Evolutionary conservation across 345 rosid genomes (phyloP).

Genomic region (Theobroma cacao): DNA sequence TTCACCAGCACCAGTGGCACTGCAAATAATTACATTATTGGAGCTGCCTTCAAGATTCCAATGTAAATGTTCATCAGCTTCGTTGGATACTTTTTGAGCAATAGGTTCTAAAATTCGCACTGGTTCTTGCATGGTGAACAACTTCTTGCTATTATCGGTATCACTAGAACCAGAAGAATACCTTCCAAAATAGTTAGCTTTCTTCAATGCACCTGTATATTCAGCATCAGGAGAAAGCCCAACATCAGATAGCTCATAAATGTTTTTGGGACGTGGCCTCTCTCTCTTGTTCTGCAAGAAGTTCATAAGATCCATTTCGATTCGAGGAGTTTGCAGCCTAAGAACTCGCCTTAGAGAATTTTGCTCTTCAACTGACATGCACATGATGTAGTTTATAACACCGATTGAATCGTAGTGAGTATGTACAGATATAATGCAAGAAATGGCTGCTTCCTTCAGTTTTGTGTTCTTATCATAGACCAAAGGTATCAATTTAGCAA

Average conservation of each 20-base stretch:
- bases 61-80: slow-evolving; percentile 57
- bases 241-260: slow-evolving; percentile 76
- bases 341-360: slow-evolving; percentile 88
- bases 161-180: slow-evolving; percentile 76
- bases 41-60: slow-evolving; percentile 53
- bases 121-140: slow-evolving; percentile 69
- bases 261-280: slow-evolving; percentile 73
- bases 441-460: slow-evolving; percentile 88
- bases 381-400: slow-evolving; percentile 85
- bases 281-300: slow-evolving; percentile 93
- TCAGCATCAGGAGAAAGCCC: slow-evolving; percentile 94
- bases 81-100: slow-evolving; percentile 53
- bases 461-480: slow-evolving; percentile 90
- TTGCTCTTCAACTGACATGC: slow-evolving; percentile 94
- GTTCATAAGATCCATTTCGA: slow-evolving; percentile 95
- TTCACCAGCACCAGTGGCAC: slow-evolving; percentile 38
- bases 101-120: slow-evolving; percentile 33
- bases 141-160: slow-evolving; percentile 70
- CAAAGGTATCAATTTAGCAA: slow-evolving; percentile 85
- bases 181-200: slow-evolving; percentile 68
- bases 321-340: slow-evolving; percentile 84
- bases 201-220: slow-evolving; percentile 53
- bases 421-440: slow-evolving; percentile 88
- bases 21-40: slow-evolving; percentile 37
- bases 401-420: slow-evolving; percentile 77